A percentile compares a stretch with the other conserved stretches of the same genome.
phyloP scores from a whole-genome alignment of 129 eudicot genomes.

The Pittosporum tobira region DNA sequence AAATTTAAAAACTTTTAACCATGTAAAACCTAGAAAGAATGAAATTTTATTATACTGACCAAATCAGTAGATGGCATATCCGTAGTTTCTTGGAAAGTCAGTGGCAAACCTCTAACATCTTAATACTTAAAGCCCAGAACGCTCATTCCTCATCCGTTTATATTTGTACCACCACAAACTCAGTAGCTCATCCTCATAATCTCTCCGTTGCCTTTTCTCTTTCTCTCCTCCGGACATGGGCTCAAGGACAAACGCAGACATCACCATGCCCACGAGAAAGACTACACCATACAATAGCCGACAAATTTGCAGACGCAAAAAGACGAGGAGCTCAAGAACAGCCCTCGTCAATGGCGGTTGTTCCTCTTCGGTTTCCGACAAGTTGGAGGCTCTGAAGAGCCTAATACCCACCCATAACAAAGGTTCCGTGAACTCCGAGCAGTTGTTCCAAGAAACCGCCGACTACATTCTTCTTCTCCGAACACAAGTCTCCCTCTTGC shows the following conservation, averaged over 20 bases:
- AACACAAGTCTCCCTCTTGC: slow-evolving; percentile 57
- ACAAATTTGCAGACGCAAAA: slow-evolving; percentile 18
- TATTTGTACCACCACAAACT: slow-evolving; percentile 10
- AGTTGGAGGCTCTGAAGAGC: slow-evolving; percentile 60
- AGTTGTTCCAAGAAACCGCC: slow-evolving; percentile 59
- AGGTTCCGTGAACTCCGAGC: slow-evolving; percentile 34
- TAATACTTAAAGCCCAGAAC: slow-evolving; percentile 44
- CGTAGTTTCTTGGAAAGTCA: slow-evolving; percentile 12
- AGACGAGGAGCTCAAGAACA: neutral
- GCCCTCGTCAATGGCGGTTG: neutral
- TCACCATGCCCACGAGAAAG: slow-evolving; percentile 22
- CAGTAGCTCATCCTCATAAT: neutral
- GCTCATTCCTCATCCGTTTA: slow-evolving; percentile 14
- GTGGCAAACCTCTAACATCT: slow-evolving; percentile 15
- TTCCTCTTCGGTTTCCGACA: slow-evolving; percentile 45
- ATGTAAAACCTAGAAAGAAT: too few species aligned
- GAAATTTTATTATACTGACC: too few species aligned
- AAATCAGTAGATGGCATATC: slow-evolving; percentile 23
- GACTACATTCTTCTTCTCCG: slow-evolving; percentile 54
- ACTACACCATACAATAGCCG: slow-evolving; percentile 13
- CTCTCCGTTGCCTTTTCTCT: slow-evolving; percentile 13
- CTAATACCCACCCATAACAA: slow-evolving; percentile 45
- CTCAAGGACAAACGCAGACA: slow-evolving; percentile 36
- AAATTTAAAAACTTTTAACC: too few species aligned
- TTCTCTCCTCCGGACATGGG: slow-evolving; percentile 33